A percentile compares a stretch with the other conserved stretches of the same genome.
These are phyloP conservation scores for Smithsoniella earleae DNA, from an alignment of 163 green algal species.

Conservation along the genomic window DNA sequence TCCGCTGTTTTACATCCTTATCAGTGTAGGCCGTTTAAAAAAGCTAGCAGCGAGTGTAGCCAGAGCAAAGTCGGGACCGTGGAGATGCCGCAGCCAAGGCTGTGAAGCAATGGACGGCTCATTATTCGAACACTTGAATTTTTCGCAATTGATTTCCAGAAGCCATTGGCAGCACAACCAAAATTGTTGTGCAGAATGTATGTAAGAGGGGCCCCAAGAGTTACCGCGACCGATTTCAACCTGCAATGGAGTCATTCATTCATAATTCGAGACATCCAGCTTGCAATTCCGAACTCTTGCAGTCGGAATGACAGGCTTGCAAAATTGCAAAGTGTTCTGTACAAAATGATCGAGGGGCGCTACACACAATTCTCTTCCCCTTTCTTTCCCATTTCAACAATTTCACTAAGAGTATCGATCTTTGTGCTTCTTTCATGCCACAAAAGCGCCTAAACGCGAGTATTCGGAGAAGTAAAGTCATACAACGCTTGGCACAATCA, in stretches of 20 bases:
- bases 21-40: too few species aligned
- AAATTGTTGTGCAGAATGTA: conserved; percentile 7
- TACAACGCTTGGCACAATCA: neutral
- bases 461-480: too few species aligned
- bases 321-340: conserved; percentile 81
- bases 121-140: too few species aligned
- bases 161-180: too few species aligned
- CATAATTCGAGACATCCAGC: conserved; percentile 80
- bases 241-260: conserved; percentile 55
- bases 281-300: conserved; percentile 69
- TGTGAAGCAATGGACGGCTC: too few species aligned
- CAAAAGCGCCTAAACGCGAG: too few species aligned
- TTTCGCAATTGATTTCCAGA: too few species aligned
- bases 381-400: neutral
- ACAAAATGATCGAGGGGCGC: conserved; percentile 39
- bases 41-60: too few species aligned
- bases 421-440: too few species aligned
- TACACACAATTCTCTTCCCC: neutral
- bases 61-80: too few species aligned
- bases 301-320: conserved; percentile 73
- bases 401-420: neutral
- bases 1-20: too few species aligned
- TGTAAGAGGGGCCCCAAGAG: neutral
- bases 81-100: too few species aligned
- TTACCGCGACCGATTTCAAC: neutral